Conservation (phyloP, 805 yeast genomes). For the Ogataea nonfermentans region DNA sequence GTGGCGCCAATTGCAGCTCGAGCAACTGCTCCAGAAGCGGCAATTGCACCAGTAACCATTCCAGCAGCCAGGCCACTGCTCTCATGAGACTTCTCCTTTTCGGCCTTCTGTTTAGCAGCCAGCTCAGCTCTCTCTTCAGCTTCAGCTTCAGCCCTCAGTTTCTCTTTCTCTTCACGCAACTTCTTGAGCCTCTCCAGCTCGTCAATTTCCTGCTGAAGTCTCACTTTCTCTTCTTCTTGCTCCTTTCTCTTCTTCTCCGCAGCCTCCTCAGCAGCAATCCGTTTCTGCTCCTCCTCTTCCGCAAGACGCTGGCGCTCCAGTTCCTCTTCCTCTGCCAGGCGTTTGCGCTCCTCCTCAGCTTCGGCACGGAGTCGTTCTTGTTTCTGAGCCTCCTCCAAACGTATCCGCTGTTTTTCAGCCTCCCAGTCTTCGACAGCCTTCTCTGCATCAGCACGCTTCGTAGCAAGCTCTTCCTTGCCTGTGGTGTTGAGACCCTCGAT, state of each 20-base stretch:
- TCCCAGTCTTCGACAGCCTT: slow-evolving; percentile 43
- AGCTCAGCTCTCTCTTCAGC: slow-evolving; percentile 21
- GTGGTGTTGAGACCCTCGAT: slow-evolving; percentile 36
- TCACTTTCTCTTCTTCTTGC: slow-evolving; percentile 32
- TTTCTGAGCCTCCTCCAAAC: slow-evolving; percentile 43
- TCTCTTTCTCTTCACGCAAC: slow-evolving; percentile 41
- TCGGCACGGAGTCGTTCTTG: slow-evolving; percentile 44
- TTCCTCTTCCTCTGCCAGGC: slow-evolving; percentile 40
- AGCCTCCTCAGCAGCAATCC: slow-evolving; percentile 31
- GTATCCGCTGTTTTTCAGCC: slow-evolving; percentile 42
- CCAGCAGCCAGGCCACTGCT: slow-evolving; percentile 19
- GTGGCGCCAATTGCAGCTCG: slow-evolving; percentile 13
- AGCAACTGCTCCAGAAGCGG: neutral
- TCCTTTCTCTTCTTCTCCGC: slow-evolving; percentile 32
- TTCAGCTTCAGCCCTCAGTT: slow-evolving; percentile 37
- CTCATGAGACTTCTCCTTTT: slow-evolving; percentile 18
- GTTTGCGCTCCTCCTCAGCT: slow-evolving; percentile 38
- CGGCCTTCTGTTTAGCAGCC: slow-evolving; percentile 7
- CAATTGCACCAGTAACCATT: slow-evolving; percentile 15
- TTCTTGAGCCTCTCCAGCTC: slow-evolving; percentile 40
- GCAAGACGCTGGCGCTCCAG: slow-evolving; percentile 28
- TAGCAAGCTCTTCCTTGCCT: slow-evolving; percentile 38
- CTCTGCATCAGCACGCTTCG: slow-evolving; percentile 42
- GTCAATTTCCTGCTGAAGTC: slow-evolving; percentile 40
- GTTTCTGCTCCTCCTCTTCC: slow-evolving; percentile 26